phyloP scores from a whole-genome alignment of 306 rosid species.

The Cucurbita argyrosperma region DNA sequence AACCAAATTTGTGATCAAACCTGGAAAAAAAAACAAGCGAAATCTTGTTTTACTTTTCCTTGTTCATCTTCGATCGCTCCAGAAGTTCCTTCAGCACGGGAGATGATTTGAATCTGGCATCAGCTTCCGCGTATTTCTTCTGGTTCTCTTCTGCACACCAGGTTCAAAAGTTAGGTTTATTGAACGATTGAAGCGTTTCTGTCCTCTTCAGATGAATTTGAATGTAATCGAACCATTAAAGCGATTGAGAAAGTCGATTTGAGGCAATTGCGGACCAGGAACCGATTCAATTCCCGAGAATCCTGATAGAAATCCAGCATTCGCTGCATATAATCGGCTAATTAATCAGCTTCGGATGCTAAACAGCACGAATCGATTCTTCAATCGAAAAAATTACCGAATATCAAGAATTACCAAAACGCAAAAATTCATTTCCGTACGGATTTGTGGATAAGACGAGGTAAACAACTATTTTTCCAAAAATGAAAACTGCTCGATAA shows the following conservation, averaged over 20 bases:
- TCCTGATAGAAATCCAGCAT: conserved; percentile 85
- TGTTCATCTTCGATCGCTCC: conserved; percentile 64
- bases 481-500: not conserved
- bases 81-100: conserved; percentile 51
- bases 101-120: conserved; percentile 57
- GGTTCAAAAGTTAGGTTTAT: not conserved
- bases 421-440: not conserved
- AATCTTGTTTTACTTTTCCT: conserved; percentile 50
- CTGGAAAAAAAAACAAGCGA: not conserved
- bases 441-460: not conserved
- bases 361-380: not conserved
- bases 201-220: not conserved
- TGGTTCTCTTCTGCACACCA: conserved; percentile 67
- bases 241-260: conserved; percentile 61
- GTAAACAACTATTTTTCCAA: not conserved
- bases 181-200: not conserved
- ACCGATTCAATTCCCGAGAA: conserved; percentile 67
- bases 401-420: not conserved
- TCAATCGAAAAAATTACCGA: not conserved
- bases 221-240: conserved; percentile 35
- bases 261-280: conserved; percentile 82
- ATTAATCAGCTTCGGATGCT: not conserved
- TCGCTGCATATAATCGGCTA: conserved; percentile 29
- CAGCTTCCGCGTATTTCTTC: conserved; percentile 69
- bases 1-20: not conserved